Base-by-base conservation (phyloP, 495 filamentous ascomycete genomes). In the Aspergillus affinis region DNA sequence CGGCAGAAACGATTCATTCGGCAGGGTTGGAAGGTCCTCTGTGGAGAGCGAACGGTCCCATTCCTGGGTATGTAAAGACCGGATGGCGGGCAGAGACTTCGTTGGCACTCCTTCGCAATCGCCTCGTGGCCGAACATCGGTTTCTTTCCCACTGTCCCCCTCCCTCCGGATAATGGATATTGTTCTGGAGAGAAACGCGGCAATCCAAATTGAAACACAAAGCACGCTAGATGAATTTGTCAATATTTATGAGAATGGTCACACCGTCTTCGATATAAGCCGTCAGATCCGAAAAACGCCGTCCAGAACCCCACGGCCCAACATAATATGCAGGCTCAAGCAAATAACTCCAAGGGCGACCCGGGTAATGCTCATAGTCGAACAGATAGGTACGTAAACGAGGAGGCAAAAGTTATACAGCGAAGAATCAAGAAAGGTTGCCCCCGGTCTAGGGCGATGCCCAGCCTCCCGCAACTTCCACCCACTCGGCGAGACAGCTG, bases 401-500 rank as follows among this genome's bases (percentile, higher is more conserved):
- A 71, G 61, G 61, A 66, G 65, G 55, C 65, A 61, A 70, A 69
- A 71, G 65, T 66, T 67, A 70, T 72, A 73, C 65, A 71, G 65
- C 64, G 59, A 68, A 71, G 55, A 65, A 57, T 61, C 69, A 63
- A 54, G 56, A 67, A 61, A 51, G 55, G 44, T 12, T 17, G 55
- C 48, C 36, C 19, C 32, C 46, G 41, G 51, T 68, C 65, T 78
- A 84, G 71, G 88, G 86, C 51, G 86, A 88, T 58, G 90, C 85
- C 93, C 93, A 99, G 54, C 94, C 94, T 61, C 94, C 94, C 45
- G 94, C 95, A 66, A 97, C 93, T 56, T 96, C 90, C 10, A 99
- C 94, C 95, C 95, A 99, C 80, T 99, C 93, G 12, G 90, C 79
- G 46, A 98, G 78, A 78, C 94, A 99, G 65, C 90, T 95, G 58